Percentiles rank a stretch among this genome's conserved stretches.
Evolutionary conservation across 2,329 filamentous ascomycete species (phyloP).

Genomic region (Plectosphaerella cucumerina): DNA sequence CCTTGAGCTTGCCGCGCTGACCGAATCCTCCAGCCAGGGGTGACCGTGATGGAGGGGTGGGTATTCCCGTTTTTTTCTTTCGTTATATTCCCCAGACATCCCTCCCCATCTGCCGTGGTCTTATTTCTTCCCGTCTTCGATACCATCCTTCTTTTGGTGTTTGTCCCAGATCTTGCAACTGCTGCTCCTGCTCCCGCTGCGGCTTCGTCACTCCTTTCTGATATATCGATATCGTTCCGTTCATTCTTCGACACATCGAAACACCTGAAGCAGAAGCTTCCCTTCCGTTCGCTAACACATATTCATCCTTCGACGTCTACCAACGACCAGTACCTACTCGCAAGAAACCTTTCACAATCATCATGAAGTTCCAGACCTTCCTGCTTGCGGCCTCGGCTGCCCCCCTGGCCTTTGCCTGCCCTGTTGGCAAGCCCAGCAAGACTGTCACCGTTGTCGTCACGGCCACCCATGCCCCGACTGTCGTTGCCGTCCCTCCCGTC

Average conservation of each 20-base stretch:
- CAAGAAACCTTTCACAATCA: constrained; percentile 5
- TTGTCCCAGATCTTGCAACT: not conserved
- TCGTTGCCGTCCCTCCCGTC: not conserved
- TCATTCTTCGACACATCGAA: not conserved
- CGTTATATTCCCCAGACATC: too few species aligned
- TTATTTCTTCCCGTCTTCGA: not conserved
- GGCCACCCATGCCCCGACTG: not conserved
- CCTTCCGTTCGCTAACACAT: not conserved
- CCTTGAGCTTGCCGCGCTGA: too few species aligned
- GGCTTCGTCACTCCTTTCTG: constrained; percentile 1
- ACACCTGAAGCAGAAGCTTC: not conserved
- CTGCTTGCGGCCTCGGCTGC: constrained; percentile 11
- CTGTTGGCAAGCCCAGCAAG: constrained; percentile 6
- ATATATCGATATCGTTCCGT: not conserved
- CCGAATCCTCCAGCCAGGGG: too few species aligned
- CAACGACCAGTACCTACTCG: not conserved
- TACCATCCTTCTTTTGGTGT: not conserved
- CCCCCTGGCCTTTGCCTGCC: constrained; percentile 8
- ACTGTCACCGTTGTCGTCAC: constrained; percentile 1
- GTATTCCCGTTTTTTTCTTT: too few species aligned
- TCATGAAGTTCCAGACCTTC: constrained; percentile 12
- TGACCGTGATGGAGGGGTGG: too few species aligned
- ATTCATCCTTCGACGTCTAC: not conserved
- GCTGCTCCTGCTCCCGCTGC: not conserved
- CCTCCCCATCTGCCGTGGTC: not conserved